Base-by-base conservation (phyloP, 2,329 filamentous ascomycete species). In the Botrytis elliptica region DNA sequence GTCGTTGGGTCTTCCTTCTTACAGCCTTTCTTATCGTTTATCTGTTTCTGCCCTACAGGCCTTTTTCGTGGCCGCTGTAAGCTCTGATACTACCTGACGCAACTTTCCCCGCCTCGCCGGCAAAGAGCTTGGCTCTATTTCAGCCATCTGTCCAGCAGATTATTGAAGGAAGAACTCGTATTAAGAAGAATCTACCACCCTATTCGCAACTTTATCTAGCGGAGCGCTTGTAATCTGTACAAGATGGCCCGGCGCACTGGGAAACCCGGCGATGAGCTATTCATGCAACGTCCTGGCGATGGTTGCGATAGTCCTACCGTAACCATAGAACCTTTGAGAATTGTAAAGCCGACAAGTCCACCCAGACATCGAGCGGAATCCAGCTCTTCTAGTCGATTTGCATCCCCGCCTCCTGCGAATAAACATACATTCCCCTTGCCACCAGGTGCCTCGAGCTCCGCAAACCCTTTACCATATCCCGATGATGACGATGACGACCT, bases 221-320 rank as follows among this genome's bases (percentile, higher is more conserved):
- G 75, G 76, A 75, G 74, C 75, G 49, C 66, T 76, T 74, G 63
- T 67, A 69, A 60, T 70, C 63, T 52, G 73, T 76, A 77, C 75
- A 76, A 77, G 76, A 82, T 82, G 80, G 80, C 80, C 64, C 74
- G 75, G 70, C 80, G 79, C 74, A 89, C 91, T 80, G 91, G 91
- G 79, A 86, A 91, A 78, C 89, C 91, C 40, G 92, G 94, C 44
- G 91, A 94, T 83, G 93, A 95, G 86, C 91, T 97, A 85, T 95
- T 97, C 84, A 88, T 97, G 77, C 83, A 86, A 75, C 83, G 81
- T 74, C 83, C 83, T n/a, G 80, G 79, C 70, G 78, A 82, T 69
- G 84, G 83, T 72, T 82, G 83, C 64, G 90, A 94, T 79, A 94
- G 93, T 79, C 93, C 94, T 74, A 93, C 92, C 9, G 72, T 74